Evolutionary conservation across 352 stramenopile species (phyloP).

Genomic region (Hyaloperonospora brassicae): DNA sequence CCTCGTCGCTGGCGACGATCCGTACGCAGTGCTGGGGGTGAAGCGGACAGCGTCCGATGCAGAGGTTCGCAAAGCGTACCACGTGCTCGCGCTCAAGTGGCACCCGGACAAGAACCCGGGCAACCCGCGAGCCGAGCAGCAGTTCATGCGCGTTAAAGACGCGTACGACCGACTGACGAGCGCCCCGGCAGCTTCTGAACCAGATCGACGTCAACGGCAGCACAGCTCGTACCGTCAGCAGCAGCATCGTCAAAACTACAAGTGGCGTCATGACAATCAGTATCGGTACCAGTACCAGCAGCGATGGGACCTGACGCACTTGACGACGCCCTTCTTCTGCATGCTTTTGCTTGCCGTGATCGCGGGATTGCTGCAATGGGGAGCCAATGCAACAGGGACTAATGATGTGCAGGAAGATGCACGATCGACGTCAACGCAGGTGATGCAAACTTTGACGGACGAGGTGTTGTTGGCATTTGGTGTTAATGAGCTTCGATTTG

Average conservation of each 20-base stretch:
- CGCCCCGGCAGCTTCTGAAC: conserved; percentile 5
- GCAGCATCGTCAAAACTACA: conserved; percentile 26
- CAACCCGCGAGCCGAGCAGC: conserved; percentile 52
- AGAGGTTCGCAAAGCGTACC: conserved; percentile 83
- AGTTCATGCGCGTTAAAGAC: conserved; percentile 69
- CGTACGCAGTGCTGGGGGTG: conserved; percentile 65
- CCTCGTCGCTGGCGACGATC: conserved; percentile 42
- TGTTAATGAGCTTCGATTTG: not conserved
- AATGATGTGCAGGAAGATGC: conserved; percentile 4
- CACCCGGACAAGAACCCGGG: conserved; percentile 86
- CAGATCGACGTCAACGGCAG: conserved; percentile 20
- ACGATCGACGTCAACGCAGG: not conserved
- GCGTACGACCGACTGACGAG: conserved; percentile 61
- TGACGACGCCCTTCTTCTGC: conserved; percentile 46
- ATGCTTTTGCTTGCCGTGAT: conserved; percentile 34
- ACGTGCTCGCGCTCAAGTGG: conserved; percentile 80
- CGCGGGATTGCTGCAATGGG: conserved; percentile 38
- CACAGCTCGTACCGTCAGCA: conserved; percentile 46
- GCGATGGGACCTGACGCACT: conserved; percentile 23
- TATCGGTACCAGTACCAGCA: conserved; percentile 27
- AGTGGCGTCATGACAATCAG: conserved; percentile 13
- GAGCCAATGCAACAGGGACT: conserved; percentile 15
- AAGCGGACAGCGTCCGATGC: conserved; percentile 48
- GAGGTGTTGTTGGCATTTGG: not conserved
- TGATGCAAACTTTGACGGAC: not conserved